Evolutionary conservation across 768 basidiomycete species (phyloP).

Genomic region (Pisolithus albus): DNA sequence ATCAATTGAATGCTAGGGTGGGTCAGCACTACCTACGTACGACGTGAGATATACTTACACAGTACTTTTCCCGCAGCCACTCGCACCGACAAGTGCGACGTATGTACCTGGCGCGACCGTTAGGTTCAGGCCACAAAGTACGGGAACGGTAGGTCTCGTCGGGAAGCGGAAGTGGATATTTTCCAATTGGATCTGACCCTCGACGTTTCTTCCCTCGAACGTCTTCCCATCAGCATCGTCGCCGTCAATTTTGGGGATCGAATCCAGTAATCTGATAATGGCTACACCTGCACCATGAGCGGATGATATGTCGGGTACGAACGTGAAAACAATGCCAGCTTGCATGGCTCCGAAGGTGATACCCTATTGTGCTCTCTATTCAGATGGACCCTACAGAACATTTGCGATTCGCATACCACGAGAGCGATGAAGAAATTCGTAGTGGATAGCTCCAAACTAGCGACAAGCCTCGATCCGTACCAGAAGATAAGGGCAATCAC

Average conservation of each 20-base stretch:
- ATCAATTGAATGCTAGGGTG: slow-evolving; percentile 62
- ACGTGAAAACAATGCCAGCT: slow-evolving; percentile 77
- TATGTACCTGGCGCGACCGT: slow-evolving; percentile 72
- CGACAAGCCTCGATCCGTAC: slow-evolving; percentile 62
- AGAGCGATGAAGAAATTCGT: slow-evolving; percentile 77
- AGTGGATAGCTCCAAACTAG: slow-evolving; percentile 44
- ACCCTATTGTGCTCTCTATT: slow-evolving; percentile 33
- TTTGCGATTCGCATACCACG: slow-evolving; percentile 42
- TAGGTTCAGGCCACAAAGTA: slow-evolving; percentile 70
- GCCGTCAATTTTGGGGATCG: slow-evolving; percentile 71
- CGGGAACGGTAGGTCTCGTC: slow-evolving; percentile 74
- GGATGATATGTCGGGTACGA: slow-evolving; percentile 84
- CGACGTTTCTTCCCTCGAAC: slow-evolving; percentile 36
- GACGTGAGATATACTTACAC: slow-evolving; percentile 39
- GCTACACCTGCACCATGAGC: slow-evolving; percentile 72
- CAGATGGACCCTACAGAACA: background rate
- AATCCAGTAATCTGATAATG: slow-evolving; percentile 72
- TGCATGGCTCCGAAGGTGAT: slow-evolving; percentile 78
- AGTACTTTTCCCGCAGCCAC: slow-evolving; percentile 81
- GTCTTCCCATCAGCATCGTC: slow-evolving; percentile 59
- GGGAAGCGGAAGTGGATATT: slow-evolving; percentile 88
- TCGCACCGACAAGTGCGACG: slow-evolving; percentile 75
- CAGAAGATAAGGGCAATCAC: slow-evolving; percentile 82
- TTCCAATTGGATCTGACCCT: slow-evolving; percentile 69
- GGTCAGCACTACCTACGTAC: background rate